Evolutionary conservation across 768 basidiomycete species (phyloP), one percentile per base, ranked within the genome.

Genomic region (Boletales sp.): DNA sequence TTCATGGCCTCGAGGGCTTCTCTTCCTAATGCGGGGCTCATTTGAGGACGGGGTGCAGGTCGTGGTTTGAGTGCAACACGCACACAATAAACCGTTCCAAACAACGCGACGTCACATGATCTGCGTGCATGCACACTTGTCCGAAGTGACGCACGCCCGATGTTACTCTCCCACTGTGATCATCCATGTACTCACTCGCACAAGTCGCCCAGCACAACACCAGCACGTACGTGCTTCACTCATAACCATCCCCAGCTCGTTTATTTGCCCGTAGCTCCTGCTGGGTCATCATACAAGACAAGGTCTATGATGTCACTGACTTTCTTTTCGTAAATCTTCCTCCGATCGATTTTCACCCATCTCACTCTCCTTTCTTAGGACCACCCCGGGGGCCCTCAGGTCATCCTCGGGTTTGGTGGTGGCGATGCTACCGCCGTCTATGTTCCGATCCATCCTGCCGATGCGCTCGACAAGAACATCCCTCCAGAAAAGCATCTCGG

Each of bases 281-380:
- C 62, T 93, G 90, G 90, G 83, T 93, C 56, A 82, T 92, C 61
- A 86, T 93, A 55, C 74, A 77, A 44, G 80, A 84, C 67, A 74
- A 79, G 47, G 90, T 91, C n/a, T 92, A 92, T 70, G 88, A 92
- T 70, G 86, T 90, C 46, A 89, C 89, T 7, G 84, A 86, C 35
- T 89, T 91, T 66, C 70, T 90, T 35, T 70, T 78, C 46, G 87
- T 85, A 51, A 32, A 74, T 61, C 17, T 24, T 42, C 19, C 12
- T 9, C 5, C 31, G n/a, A 27, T 14, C 8, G 4, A 17, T 30
- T 14, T 12, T 2, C 3, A 27, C 24, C 1, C n/a, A 13, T 36
- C 15, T 54, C 46, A 60, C 40, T 12, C 12, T 45, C 31, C 56
- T 24, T 55, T 30, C 56, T 24, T 55, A 86, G 83, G 78, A 84